phyloP scores from a whole-genome alignment of 805 yeast genomes.

The Cyberlindnera bimundalis region DNA sequence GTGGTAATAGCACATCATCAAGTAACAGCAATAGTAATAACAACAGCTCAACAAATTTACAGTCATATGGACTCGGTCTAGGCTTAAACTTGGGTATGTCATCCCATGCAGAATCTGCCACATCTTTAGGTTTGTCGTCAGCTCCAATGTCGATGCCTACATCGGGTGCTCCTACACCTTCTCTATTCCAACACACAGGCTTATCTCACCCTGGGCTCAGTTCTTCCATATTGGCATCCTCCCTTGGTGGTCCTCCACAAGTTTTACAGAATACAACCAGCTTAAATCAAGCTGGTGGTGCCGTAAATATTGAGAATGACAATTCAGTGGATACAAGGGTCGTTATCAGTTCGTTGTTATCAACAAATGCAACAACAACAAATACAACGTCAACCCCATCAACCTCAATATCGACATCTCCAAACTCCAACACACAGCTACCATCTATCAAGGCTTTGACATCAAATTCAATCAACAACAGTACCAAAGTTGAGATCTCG shows the following conservation, averaged over 20 bases:
- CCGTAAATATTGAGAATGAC: conserved; percentile 5
- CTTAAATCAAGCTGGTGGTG: conserved; percentile 6
- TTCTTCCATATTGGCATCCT: conserved; percentile 1
- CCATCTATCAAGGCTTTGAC: conserved; percentile 17
- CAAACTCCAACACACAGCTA: conserved; percentile 12
- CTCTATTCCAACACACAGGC: conserved; percentile 7
- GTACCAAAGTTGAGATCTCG: conserved; percentile 20
- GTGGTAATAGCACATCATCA: conserved; percentile 2
- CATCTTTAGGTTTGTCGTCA: conserved; percentile 2
- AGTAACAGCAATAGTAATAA: conserved; percentile 8
- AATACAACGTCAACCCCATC: conserved; percentile 11
- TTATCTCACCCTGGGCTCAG: neutral
- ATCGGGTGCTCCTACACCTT: conserved; percentile 3
- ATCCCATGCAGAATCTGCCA: neutral
- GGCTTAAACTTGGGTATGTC: conserved; percentile 5
- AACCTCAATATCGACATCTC: conserved; percentile 16
- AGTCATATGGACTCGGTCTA: conserved; percentile 8
- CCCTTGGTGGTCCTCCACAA: conserved; percentile 9
- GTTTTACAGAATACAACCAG: conserved; percentile 1
- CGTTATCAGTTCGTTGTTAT: conserved; percentile 9
- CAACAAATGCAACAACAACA: conserved; percentile 13
- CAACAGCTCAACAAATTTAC: conserved; percentile 11
- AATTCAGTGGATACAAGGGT: conserved; percentile 4
- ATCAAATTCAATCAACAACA: neutral
- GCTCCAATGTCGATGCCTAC: conserved; percentile 7